A percentile compares a stretch with the other conserved stretches of the same genome.
Conservation (phyloP, 2,329 filamentous ascomycete species). For the Fusarium sp. region DNA sequence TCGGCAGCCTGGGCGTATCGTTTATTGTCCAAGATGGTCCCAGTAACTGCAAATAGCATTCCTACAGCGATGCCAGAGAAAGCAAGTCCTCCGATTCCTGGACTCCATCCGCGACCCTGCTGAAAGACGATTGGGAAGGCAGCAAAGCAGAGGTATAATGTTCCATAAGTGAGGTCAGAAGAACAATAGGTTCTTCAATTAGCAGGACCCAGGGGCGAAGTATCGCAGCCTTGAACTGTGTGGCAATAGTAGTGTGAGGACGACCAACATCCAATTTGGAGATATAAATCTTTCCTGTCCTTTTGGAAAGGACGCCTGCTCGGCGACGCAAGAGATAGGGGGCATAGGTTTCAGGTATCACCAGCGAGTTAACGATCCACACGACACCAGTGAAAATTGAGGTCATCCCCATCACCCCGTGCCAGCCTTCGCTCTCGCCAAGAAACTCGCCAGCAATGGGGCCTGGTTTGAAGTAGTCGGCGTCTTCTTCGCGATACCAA, state of each 20-base stretch:
- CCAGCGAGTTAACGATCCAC: slow-evolving; percentile 60
- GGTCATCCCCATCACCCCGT: slow-evolving; percentile 70
- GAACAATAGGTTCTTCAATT: slow-evolving; percentile 71
- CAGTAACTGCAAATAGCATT: slow-evolving; percentile 64
- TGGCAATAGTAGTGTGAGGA: slow-evolving; percentile 52
- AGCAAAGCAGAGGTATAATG: slow-evolving; percentile 62
- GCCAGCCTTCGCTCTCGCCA: slow-evolving; percentile 66
- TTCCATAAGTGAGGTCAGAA: slow-evolving; percentile 67
- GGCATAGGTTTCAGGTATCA: slow-evolving; percentile 68
- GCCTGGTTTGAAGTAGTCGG: slow-evolving; percentile 42
- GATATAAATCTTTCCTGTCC: slow-evolving; percentile 64
- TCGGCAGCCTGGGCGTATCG: slow-evolving; percentile 58
- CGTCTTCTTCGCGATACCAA: neutral
- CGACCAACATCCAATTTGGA: slow-evolving; percentile 56
- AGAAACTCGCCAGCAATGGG: slow-evolving; percentile 71
- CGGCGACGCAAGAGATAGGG: slow-evolving; percentile 64
- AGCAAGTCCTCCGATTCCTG: slow-evolving; percentile 66
- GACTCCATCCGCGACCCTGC: slow-evolving; percentile 61
- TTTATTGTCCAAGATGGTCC: slow-evolving; percentile 62
- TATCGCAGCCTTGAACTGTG: slow-evolving; percentile 65
- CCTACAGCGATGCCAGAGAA: slow-evolving; percentile 72
- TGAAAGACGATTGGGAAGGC: slow-evolving; percentile 71
- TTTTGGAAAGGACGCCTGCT: slow-evolving; percentile 58
- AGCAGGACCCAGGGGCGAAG: slow-evolving; percentile 70
- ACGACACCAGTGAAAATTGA: slow-evolving; percentile 67